These are phyloP conservation scores for Pistacia integerrima DNA, from an alignment of 345 rosid species.

Conservation along the genomic window DNA sequence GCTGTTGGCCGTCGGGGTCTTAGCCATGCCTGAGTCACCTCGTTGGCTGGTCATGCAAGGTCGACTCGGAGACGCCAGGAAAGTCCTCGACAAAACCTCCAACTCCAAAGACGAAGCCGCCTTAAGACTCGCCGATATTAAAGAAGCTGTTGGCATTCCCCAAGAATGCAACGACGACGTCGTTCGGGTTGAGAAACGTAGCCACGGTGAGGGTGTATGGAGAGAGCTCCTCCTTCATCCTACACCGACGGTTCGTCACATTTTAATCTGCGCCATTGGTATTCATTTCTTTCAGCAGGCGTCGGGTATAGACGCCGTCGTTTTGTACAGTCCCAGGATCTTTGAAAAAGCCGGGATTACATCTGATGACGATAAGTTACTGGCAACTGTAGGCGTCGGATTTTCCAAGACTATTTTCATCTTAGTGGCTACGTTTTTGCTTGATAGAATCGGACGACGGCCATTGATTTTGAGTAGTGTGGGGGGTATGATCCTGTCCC, in stretches of 20 bases:
- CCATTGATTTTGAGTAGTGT: slow-evolving; percentile 70
- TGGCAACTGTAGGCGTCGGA: slow-evolving; percentile 89
- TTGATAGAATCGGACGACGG: slow-evolving; percentile 80
- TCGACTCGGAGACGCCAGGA: slow-evolving; percentile 73
- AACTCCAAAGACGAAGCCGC: slow-evolving; percentile 61
- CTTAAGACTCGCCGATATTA: slow-evolving; percentile 69
- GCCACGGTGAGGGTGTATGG: slow-evolving; percentile 74
- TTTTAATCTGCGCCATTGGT: slow-evolving; percentile 66
- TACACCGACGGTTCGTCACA: slow-evolving; percentile 67
- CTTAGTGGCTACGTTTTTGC: slow-evolving; percentile 68
- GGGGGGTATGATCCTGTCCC: slow-evolving; percentile 66
- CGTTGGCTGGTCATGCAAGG: slow-evolving; percentile 97
- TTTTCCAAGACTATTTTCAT: slow-evolving; percentile 64
- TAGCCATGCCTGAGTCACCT: slow-evolving; percentile 95
- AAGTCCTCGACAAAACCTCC: slow-evolving; percentile 75
- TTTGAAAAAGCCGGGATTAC: slow-evolving; percentile 75
- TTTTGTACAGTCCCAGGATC: slow-evolving; percentile 80
- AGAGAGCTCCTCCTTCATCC: slow-evolving; percentile 61
- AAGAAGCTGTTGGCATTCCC: slow-evolving; percentile 81
- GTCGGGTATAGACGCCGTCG: slow-evolving; percentile 84
- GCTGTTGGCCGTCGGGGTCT: slow-evolving; percentile 51
- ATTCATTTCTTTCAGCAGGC: slow-evolving; percentile 90
- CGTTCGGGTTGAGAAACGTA: slow-evolving; percentile 40
- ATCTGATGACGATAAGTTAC: slow-evolving; percentile 42
- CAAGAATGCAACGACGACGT: slow-evolving; percentile 71